Evolutionary conservation across 2,329 filamentous ascomycete genomes (phyloP).

Genomic region (Aspergillus sp.): DNA sequence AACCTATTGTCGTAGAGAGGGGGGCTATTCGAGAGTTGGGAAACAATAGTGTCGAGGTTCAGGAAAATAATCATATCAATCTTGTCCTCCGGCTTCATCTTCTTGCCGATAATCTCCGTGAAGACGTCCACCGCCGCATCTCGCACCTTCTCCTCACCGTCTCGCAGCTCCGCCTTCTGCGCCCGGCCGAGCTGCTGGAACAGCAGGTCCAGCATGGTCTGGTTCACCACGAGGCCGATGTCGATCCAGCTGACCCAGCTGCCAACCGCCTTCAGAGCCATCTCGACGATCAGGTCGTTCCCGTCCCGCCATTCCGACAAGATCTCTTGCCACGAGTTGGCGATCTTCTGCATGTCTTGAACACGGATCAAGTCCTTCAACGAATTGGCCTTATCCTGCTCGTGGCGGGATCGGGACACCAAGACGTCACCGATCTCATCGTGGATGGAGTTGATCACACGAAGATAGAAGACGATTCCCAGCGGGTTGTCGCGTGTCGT

Average conservation of each 20-base stretch:
- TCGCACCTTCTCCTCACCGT: slow-evolving; percentile 78
- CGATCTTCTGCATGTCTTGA: slow-evolving; percentile 85
- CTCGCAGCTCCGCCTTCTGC: slow-evolving; percentile 57
- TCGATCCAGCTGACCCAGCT: slow-evolving; percentile 99
- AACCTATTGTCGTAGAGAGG: slow-evolving; percentile 75
- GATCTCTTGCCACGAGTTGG: slow-evolving; percentile 87
- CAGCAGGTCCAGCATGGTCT: slow-evolving; percentile 79
- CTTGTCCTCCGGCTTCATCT: slow-evolving; percentile 94
- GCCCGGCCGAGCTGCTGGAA: slow-evolving; percentile 83
- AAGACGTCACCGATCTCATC: slow-evolving; percentile 96
- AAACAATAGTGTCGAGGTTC: slow-evolving; percentile 80
- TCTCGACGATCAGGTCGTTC: slow-evolving; percentile 73
- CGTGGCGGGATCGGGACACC: slow-evolving; percentile 71
- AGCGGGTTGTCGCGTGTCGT: slow-evolving; percentile 65
- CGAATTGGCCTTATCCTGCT: slow-evolving; percentile 81
- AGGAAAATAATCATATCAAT: slow-evolving; percentile 90
- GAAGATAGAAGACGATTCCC: slow-evolving; percentile 83
- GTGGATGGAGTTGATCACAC: slow-evolving; percentile 84
- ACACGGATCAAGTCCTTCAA: slow-evolving; percentile 88
- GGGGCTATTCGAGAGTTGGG: slow-evolving; percentile 80
- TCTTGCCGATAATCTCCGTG: slow-evolving; percentile 94
- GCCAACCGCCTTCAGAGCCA: slow-evolving; percentile 86
- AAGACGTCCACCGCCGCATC: slow-evolving; percentile 92
- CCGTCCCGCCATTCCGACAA: slow-evolving; percentile 72
- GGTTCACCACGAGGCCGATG: slow-evolving; percentile 88